Evolutionary conservation across 78 protist genomes (phyloP).

Genomic region (Creolimax fragrantissima): DNA sequence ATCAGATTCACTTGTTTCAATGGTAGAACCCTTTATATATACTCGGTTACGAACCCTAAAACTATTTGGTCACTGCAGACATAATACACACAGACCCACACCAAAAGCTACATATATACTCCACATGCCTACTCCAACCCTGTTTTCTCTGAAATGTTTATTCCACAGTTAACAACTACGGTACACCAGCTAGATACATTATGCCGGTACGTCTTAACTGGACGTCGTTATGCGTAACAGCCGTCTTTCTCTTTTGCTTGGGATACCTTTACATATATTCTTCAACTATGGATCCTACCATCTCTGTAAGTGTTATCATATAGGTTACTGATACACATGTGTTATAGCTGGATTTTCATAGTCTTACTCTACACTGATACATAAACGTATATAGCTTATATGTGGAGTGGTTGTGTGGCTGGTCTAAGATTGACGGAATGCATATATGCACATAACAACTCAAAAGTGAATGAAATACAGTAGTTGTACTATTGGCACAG

Average conservation of each 20-base stretch:
- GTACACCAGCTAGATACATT: background rate
- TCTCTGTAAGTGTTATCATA: background rate
- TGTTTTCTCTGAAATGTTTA: too few species aligned
- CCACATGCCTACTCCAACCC: too few species aligned
- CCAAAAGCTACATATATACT: too few species aligned
- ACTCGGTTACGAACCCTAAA: too few species aligned
- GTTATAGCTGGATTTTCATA: background rate
- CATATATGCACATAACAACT: background rate
- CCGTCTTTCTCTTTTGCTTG: background rate
- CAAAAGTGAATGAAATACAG: background rate
- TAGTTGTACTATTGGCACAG: too few species aligned
- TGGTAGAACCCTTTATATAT: too few species aligned
- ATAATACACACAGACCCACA: too few species aligned
- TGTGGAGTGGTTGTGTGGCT: background rate
- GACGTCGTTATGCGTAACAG: background rate
- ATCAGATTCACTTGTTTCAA: too few species aligned
- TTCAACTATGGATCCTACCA: background rate
- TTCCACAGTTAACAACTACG: too few species aligned
- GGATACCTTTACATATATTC: background rate
- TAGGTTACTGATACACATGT: too few species aligned
- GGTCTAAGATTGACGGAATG: background rate
- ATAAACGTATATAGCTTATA: background rate
- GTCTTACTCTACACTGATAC: background rate
- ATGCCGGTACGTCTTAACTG: background rate
- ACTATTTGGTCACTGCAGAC: too few species aligned